Evolutionary conservation across 2,329 filamentous ascomycete species (phyloP).

Genomic region (Trichoderma polysporum): DNA sequence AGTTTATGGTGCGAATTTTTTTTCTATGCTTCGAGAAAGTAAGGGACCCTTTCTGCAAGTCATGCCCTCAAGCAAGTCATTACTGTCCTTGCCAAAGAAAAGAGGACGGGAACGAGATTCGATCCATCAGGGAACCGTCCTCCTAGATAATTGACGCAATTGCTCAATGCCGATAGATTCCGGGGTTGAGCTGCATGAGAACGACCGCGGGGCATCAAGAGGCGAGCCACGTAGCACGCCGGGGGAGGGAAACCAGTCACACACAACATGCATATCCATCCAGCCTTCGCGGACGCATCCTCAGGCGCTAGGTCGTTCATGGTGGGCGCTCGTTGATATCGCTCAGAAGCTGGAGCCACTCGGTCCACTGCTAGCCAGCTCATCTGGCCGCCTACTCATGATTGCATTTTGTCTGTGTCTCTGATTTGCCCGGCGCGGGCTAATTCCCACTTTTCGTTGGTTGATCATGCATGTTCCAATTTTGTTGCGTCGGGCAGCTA

Average conservation of each 20-base stretch:
- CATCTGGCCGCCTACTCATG: constrained; percentile 20
- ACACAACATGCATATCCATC: constrained; percentile 16
- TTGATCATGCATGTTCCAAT: constrained; percentile 20
- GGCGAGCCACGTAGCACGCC: constrained; percentile 39
- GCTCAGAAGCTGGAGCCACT: constrained; percentile 18
- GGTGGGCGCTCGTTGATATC: constrained; percentile 20
- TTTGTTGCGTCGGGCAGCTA: constrained; percentile 20
- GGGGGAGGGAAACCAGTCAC: constrained; percentile 31
- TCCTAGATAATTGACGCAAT: constrained; percentile 15
- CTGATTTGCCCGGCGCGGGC: constrained; percentile 16
- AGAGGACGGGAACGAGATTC: not conserved
- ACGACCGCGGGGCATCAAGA: constrained; percentile 31
- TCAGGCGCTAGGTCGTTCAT: constrained; percentile 22
- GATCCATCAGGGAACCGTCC: not conserved
- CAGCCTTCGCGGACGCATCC: constrained; percentile 23
- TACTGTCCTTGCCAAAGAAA: not conserved
- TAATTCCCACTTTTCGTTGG: constrained; percentile 19
- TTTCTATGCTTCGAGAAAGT: not conserved
- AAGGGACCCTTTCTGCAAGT: constrained; percentile 4
- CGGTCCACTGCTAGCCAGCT: constrained; percentile 22
- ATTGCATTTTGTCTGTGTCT: constrained; percentile 7
- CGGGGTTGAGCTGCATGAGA: constrained; percentile 32
- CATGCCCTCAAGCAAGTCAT: constrained; percentile 13
- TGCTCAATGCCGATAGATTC: constrained; percentile 30
- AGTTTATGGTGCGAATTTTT: constrained; percentile 11